These are phyloP conservation scores for Phytophthora constricta DNA, from an alignment of 352 stramenopile species.

Conservation along the genomic window DNA sequence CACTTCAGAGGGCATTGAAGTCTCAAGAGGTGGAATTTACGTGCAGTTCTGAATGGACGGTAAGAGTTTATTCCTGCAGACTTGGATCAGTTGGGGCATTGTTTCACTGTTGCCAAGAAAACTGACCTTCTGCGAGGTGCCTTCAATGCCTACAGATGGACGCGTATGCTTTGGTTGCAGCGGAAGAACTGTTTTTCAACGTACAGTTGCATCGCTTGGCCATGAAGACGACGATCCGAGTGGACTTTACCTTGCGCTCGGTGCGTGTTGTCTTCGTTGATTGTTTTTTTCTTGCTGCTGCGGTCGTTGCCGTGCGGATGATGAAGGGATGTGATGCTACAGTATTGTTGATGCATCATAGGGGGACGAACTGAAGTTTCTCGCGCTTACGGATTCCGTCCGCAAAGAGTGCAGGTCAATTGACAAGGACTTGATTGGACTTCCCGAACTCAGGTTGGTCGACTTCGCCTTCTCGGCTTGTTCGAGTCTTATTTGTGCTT, in stretches of 20 bases:
- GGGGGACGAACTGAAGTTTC: conserved; percentile 73
- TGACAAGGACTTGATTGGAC: conserved; percentile 63
- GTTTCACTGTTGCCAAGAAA: no score
- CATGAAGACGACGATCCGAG: conserved; percentile 56
- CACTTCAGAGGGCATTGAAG: conserved; percentile 55
- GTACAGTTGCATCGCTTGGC: conserved; percentile 63
- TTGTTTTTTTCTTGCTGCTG: no score
- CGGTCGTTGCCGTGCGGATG: neutral
- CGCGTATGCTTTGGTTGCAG: conserved; percentile 62
- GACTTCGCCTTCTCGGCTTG: conserved; percentile 6
- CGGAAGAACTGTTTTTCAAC: conserved; percentile 73
- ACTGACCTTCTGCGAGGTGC: conserved; percentile 7
- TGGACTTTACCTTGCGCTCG: conserved; percentile 76
- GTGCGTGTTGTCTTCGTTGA: no score
- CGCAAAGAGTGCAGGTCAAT: conserved; percentile 64
- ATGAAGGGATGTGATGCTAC: conserved; percentile 26
- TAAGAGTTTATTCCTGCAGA: conserved; percentile 34
- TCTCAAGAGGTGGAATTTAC: conserved; percentile 59
- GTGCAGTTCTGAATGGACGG: conserved; percentile 63
- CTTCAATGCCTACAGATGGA: conserved; percentile 52
- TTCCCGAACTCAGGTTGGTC: conserved; percentile 71
- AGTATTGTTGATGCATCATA: conserved; percentile 27
- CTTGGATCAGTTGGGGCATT: conserved; percentile 7
- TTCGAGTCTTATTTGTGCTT: conserved; percentile 27
- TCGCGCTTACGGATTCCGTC: conserved; percentile 70